phyloP scores from a whole-genome alignment of 164 flowering plant species.

The Vitis cinerea region DNA sequence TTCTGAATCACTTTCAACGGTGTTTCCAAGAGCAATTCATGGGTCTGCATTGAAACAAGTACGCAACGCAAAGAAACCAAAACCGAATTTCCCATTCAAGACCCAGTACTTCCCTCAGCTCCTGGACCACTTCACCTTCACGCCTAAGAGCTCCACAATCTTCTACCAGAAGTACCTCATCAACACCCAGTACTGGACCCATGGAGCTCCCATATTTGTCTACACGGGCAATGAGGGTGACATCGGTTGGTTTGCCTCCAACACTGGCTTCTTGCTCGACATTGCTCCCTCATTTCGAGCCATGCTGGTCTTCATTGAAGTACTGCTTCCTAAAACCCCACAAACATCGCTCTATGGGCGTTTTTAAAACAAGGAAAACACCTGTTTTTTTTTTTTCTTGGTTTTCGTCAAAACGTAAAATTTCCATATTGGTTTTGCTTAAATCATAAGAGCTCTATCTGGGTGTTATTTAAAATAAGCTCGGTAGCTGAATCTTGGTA shows the following conservation, averaged over 20 bases:
- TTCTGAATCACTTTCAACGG: slow-evolving; percentile 18
- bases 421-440: background rate
- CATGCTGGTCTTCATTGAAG: slow-evolving; percentile 51
- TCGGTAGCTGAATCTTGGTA: background rate
- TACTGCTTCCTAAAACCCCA: slow-evolving; percentile 11
- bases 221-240: slow-evolving; percentile 63
- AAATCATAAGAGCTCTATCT: background rate
- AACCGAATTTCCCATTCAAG: slow-evolving; percentile 32
- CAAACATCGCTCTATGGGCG: background rate
- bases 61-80: slow-evolving; percentile 7
- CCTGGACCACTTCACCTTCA: slow-evolving; percentile 51
- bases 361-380: background rate
- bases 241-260: slow-evolving; percentile 60
- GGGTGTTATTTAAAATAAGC: background rate
- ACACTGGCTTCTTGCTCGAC: slow-evolving; percentile 56
- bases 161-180: slow-evolving; percentile 56
- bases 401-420: background rate
- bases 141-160: slow-evolving; percentile 42
- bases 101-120: slow-evolving; percentile 47
- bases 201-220: slow-evolving; percentile 49
- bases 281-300: slow-evolving; percentile 56
- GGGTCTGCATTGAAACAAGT: slow-evolving; percentile 12
- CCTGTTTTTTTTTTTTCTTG: background rate
- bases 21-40: slow-evolving; percentile 21
- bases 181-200: slow-evolving; percentile 37